Evolutionary conservation across 345 rosid genomes (phyloP), one percentile per base, ranked within the genome.

Genomic region (Citrus mangshanensis): DNA sequence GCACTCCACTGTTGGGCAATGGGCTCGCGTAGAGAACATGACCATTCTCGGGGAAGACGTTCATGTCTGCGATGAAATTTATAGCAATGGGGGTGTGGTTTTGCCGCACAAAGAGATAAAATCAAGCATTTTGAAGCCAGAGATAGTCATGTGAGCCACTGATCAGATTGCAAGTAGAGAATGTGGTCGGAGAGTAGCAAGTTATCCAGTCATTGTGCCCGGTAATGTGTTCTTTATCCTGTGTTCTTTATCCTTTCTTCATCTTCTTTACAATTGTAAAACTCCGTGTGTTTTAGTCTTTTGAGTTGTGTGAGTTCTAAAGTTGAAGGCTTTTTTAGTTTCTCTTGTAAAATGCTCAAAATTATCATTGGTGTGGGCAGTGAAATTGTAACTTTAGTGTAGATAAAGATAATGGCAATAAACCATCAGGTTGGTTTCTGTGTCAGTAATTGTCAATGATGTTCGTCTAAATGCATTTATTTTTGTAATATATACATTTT

Each of bases 21-120:
- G 99, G 99, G 93, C 99, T 0, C 82, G 99, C 37, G 92, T 96
- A 30, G 99, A 96, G 88, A 96, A 96, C 91, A 91, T 96, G 97
- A 96, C 99, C 14, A 96, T 96, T 58, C 92, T 96, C 0, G 99
- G 98, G 7, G 98, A 96, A 88, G 97, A 96, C 77, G 99, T 96
- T 68, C 98, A 96, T 73, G 97, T 96, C 5, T 81, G 94, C 5
- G 99, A 96, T 72, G 99, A 96, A 87, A 86, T 96, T 16, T 96
- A 96, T 85, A 96, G 93, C 88, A 96, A 96, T 16, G 99, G 99
- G 9, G 99, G 98, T 3, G 99, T 96, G 66, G 98, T 96, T 56
- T 85, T 96, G 80, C 99, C 99, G 16, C 98, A 94, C 86, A 96
- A 94, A 82, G 97, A 93, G 94, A 96, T 96, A 82, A 96, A 94